A percentile compares a stretch with the other conserved stretches of the same genome.
These are phyloP conservation scores for Metschnikowia cubensis DNA, from an alignment of 805 yeast genomes.

Conservation along the genomic window DNA sequence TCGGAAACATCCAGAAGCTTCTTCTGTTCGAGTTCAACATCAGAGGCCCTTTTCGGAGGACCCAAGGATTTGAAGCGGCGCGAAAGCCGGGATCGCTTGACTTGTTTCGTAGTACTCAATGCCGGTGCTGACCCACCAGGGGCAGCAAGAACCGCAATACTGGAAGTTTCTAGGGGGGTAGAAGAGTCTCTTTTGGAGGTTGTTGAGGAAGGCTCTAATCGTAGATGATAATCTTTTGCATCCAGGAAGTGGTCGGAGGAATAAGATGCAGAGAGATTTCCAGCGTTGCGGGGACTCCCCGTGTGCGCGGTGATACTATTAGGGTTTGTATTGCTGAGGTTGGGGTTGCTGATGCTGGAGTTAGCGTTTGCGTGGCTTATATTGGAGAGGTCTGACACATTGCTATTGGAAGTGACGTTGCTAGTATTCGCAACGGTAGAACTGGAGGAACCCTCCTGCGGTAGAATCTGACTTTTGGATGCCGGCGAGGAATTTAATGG, in stretches of 20 bases:
- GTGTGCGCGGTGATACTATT: not conserved
- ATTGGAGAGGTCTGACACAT: not conserved
- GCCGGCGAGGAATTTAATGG: slow-evolving; percentile 1
- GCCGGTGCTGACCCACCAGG: slow-evolving; percentile 1
- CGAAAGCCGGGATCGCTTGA: slow-evolving; percentile 27
- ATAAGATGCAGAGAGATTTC: not conserved
- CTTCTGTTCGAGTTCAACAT: slow-evolving; percentile 4
- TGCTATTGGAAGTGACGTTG: not conserved
- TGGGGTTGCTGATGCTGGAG: slow-evolving; percentile 5
- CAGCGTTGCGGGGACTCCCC: slow-evolving; percentile 1
- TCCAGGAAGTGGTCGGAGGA: not conserved
- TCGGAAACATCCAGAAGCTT: not conserved
- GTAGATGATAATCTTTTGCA: not conserved
- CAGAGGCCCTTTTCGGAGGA: slow-evolving; percentile 47
- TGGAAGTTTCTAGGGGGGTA: not conserved
- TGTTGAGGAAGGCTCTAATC: not conserved
- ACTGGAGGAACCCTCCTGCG: not conserved
- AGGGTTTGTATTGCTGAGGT: not conserved
- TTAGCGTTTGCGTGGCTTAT: slow-evolving; percentile 3
- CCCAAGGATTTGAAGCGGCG: slow-evolving; percentile 40
- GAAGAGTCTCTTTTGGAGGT: not conserved
- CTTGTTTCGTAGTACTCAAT: not conserved
- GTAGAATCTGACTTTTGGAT: slow-evolving; percentile 1
- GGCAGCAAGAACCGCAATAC: not conserved
- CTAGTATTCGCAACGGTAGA: not conserved